Conservation (phyloP, 73 alveolate species). For the Paramecium primaurelia region DNA sequence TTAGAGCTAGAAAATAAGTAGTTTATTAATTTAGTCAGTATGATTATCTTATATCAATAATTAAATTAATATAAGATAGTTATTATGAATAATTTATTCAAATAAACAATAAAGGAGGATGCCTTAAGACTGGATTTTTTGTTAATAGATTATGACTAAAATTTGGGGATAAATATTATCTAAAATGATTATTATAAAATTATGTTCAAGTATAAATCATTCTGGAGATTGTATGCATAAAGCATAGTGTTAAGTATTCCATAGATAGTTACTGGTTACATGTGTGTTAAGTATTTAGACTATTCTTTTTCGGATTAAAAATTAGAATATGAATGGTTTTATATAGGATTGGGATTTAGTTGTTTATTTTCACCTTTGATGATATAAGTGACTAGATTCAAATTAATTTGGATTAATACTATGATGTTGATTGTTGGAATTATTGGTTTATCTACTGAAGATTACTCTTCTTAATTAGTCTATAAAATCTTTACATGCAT, state of each 20-base stretch:
- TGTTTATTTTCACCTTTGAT: not conserved
- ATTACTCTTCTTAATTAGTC: not conserved
- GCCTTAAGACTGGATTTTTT: too few relatives aligned
- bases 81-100: too few relatives aligned
- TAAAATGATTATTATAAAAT: not conserved
- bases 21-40: too few relatives aligned
- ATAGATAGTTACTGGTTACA: not conserved
- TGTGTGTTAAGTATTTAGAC: not conserved
- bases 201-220: not conserved
- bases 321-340: not conserved
- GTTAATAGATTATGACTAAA: not conserved
- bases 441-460: not conserved
- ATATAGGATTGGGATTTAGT: not conserved
- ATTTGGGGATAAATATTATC: not conserved
- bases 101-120: too few relatives aligned
- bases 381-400: not conserved
- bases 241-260: conserved; percentile 1
- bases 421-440: not conserved
- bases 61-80: too few relatives aligned
- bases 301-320: not conserved
- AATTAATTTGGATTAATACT: not conserved
- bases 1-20: too few relatives aligned
- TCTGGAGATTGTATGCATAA: not conserved
- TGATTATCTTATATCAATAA: too few relatives aligned
- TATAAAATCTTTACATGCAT: not conserved